Conservation (phyloP, 345 rosid species). For the Carallia brachiata region DNA sequence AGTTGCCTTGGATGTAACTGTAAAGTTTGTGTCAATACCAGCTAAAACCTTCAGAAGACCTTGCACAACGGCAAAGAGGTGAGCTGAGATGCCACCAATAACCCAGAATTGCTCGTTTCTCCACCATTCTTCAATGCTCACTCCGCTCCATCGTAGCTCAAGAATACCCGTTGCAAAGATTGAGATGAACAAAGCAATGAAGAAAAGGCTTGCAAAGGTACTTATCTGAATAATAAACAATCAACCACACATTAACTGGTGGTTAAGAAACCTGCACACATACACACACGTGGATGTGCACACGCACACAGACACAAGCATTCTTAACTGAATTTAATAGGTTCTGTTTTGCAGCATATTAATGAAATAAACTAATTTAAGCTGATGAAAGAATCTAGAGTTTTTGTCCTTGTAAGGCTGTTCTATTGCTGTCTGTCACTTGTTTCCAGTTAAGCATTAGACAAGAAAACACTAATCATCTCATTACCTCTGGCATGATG, state of each 20-base stretch:
- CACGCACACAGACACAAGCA: neutral
- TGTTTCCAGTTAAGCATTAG: neutral
- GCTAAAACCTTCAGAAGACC: constrained; percentile 85
- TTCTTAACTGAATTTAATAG: neutral
- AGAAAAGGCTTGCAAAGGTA: constrained; percentile 90
- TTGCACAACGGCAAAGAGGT: constrained; percentile 87
- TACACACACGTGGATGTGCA: neutral
- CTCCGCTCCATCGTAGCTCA: constrained; percentile 95
- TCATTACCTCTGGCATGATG: constrained; percentile 91
- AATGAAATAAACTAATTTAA: neutral
- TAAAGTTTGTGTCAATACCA: constrained; percentile 91
- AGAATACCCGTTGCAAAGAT: constrained; percentile 84
- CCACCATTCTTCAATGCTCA: constrained; percentile 99
- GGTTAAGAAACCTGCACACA: neutral
- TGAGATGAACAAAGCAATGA: constrained; percentile 75
- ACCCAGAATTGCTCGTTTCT: constrained; percentile 98
- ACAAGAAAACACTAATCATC: neutral
- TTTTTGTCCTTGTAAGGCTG: neutral
- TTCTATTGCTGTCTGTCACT: neutral
- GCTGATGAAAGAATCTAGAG: neutral
- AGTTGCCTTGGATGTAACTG: constrained; percentile 83
- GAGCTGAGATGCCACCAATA: constrained; percentile 94
- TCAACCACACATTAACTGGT: constrained; percentile 3
- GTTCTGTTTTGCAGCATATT: neutral
- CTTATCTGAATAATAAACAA: constrained; percentile 57